Percentiles rank a stretch among this genome's conserved stretches.
Conservation (phyloP, 2,329 filamentous ascomycete species). For the Alternaria ethzedia region DNA sequence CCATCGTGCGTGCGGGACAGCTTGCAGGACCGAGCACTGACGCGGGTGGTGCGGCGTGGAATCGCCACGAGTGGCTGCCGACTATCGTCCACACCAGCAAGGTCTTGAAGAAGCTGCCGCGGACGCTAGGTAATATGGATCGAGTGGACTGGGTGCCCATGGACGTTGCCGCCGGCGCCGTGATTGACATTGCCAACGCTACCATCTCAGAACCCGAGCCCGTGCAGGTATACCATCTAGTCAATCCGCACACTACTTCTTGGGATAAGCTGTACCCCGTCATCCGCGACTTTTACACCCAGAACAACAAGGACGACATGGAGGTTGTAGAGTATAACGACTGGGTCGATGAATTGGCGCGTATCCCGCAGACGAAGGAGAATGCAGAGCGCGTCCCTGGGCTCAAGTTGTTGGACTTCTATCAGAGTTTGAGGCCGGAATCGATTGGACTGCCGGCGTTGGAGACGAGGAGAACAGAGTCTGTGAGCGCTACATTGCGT, state of each 20-base stretch:
- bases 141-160: conserved; percentile 36
- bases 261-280: conserved; percentile 1
- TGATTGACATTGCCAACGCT: conserved; percentile 2
- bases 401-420: conserved; percentile 4
- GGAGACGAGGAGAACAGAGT: not conserved
- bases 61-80: conserved; percentile 35
- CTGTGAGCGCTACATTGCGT: not conserved
- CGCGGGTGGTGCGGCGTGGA: conserved; percentile 29
- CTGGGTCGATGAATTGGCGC: not conserved
- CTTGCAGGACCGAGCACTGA: conserved; percentile 33
- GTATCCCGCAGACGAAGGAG: not conserved
- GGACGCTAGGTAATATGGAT: conserved; percentile 17
- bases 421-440: not conserved
- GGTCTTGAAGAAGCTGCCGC: conserved; percentile 27
- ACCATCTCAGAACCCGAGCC: not conserved
- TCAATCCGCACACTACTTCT: not conserved
- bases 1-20: conserved; percentile 38
- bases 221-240: conserved; percentile 4
- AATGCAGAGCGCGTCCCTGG: conserved; percentile 3
- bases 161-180: conserved; percentile 7
- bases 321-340: not conserved
- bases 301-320: not conserved
- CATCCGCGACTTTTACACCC: not conserved
- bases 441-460: not conserved
- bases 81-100: conserved; percentile 31